These are phyloP conservation scores for Podospora conica DNA, from an alignment of 495 filamentous ascomycete species.

Conservation along the genomic window DNA sequence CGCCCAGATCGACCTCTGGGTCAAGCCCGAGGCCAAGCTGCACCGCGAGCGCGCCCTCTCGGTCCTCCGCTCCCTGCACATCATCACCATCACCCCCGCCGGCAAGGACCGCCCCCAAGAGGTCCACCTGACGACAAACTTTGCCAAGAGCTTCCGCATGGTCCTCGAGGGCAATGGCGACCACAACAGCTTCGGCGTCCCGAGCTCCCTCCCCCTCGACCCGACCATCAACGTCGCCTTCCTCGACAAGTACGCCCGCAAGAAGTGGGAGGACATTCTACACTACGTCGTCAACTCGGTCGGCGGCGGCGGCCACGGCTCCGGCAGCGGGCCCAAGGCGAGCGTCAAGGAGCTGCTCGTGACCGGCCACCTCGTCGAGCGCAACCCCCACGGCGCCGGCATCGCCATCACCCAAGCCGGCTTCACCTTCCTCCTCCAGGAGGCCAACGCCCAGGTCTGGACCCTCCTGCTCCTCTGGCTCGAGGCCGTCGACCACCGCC, in stretches of 20 bases:
- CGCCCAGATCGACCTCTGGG: slow-evolving; percentile 75
- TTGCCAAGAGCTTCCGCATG: slow-evolving; percentile 67
- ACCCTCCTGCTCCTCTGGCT: slow-evolving; percentile 88
- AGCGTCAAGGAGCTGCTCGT: slow-evolving; percentile 79
- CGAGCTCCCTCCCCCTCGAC: slow-evolving; percentile 54
- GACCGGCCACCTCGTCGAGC: slow-evolving; percentile 71
- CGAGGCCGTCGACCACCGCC: slow-evolving; percentile 63
- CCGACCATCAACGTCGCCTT: slow-evolving; percentile 55
- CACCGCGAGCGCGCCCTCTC: slow-evolving; percentile 76
- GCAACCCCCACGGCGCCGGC: slow-evolving; percentile 43
- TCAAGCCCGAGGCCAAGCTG: slow-evolving; percentile 64
- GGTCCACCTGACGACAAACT: slow-evolving; percentile 66
- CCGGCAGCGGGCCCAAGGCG: slow-evolving; percentile 52
- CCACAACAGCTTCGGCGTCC: slow-evolving; percentile 84
- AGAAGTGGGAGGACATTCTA: slow-evolving; percentile 91
- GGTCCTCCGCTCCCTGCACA: slow-evolving; percentile 75
- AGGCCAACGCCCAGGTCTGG: slow-evolving; percentile 95
- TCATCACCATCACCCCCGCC: slow-evolving; percentile 56
- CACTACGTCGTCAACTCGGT: slow-evolving; percentile 79
- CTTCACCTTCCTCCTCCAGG: slow-evolving; percentile 90
- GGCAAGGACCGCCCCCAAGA: slow-evolving; percentile 54
- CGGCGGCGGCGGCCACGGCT: slow-evolving; percentile 30
- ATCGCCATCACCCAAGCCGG: slow-evolving; percentile 80
- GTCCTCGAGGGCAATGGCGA: slow-evolving; percentile 81
- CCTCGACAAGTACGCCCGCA: slow-evolving; percentile 80